These are phyloP conservation scores for Puccinia polysora DNA, from an alignment of 1,284 basidiomycete species.

Conservation along the genomic window DNA sequence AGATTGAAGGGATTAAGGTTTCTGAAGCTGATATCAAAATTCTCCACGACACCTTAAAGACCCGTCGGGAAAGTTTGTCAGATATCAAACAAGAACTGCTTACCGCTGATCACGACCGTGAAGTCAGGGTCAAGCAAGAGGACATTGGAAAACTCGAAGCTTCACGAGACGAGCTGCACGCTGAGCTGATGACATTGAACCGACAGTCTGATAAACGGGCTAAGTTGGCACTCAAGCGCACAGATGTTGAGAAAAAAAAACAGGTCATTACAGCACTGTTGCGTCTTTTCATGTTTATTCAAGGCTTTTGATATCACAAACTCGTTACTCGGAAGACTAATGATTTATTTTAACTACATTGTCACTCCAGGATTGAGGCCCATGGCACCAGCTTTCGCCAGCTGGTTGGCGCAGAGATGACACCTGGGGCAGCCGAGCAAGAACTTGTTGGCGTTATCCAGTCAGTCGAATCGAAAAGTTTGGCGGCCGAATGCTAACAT, in stretches of 20 bases:
- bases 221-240: conserved; percentile 69
- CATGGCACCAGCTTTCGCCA: conserved; percentile 64
- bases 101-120: conserved; percentile 65
- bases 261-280: conserved; percentile 66
- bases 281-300: conserved; percentile 50
- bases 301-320: conserved; percentile 35
- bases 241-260: conserved; percentile 64
- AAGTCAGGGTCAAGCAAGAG: conserved; percentile 61
- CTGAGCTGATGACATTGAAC: conserved; percentile 69
- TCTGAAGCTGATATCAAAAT: conserved; percentile 61
- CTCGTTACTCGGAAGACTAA: too few relatives aligned
- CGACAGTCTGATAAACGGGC: conserved; percentile 77
- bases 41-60: conserved; percentile 54
- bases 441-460: conserved; percentile 62
- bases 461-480: conserved; percentile 55
- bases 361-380: conserved; percentile 59
- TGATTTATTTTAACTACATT: too few relatives aligned
- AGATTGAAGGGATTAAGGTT: conserved; percentile 51
- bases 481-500: background rate
- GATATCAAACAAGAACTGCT: conserved; percentile 62
- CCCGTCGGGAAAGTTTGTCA: conserved; percentile 62
- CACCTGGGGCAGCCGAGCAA: conserved; percentile 65
- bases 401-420: conserved; percentile 61
- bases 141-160: conserved; percentile 65
- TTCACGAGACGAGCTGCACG: conserved; percentile 65